These are phyloP conservation scores for Emericellopsis terricola DNA, from an alignment of 495 filamentous ascomycete genomes.

Conservation along the genomic window DNA sequence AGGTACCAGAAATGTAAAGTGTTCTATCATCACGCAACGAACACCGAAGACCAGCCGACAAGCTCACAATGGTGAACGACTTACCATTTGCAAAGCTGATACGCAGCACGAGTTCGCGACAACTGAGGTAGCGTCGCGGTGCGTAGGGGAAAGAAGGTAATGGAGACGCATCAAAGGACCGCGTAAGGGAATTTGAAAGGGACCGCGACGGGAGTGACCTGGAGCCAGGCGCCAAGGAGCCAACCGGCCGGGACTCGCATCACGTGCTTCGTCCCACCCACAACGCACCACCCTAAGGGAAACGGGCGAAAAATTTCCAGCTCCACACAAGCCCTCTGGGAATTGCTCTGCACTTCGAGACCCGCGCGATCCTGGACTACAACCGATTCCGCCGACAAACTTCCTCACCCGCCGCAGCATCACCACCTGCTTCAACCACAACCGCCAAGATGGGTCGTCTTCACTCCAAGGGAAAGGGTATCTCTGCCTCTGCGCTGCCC, in stretches of 20 bases:
- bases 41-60: too few species aligned
- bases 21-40: slow-evolving; percentile 28
- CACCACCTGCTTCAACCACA: slow-evolving; percentile 7
- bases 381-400: slow-evolving; percentile 5
- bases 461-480: slow-evolving; percentile 99
- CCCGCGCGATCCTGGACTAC: not conserved
- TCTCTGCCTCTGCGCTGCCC: slow-evolving; percentile 81
- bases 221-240: too few species aligned
- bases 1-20: slow-evolving; percentile 41
- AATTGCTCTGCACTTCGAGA: slow-evolving; percentile 2
- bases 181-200: too few species aligned
- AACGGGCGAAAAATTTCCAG: slow-evolving; percentile 7
- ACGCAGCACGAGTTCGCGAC: too few species aligned
- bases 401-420: slow-evolving; percentile 1
- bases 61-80: too few species aligned
- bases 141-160: too few species aligned
- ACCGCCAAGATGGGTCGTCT: slow-evolving; percentile 68
- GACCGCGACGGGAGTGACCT: too few species aligned
- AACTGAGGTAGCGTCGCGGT: too few species aligned
- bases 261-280: not conserved
- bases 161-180: too few species aligned
- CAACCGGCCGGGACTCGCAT: too few species aligned
- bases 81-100: too few species aligned
- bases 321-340: not conserved
- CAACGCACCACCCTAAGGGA: slow-evolving; percentile 1